Conservation (phyloP, 2,329 filamentous ascomycete genomes). For the Stachybotrys chlorohalonatus region DNA sequence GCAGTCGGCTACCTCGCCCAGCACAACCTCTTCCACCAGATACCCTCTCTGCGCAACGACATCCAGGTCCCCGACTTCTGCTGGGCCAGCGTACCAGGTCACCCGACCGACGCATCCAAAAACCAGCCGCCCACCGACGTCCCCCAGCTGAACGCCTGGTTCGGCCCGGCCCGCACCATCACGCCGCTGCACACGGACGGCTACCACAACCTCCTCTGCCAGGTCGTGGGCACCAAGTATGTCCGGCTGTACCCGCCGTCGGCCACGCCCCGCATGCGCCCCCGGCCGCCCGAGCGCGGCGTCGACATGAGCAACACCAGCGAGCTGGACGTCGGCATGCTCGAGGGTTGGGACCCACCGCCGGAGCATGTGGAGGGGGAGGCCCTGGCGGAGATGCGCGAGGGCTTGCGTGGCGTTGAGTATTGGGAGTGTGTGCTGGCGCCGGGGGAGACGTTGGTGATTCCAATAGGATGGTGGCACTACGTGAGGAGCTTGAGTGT, state of each 20-base stretch:
- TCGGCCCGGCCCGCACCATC: constrained; percentile 79
- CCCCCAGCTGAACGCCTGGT: constrained; percentile 82
- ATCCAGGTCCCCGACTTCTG: constrained; percentile 78
- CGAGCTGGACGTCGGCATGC: constrained; percentile 60
- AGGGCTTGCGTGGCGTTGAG: constrained; percentile 46
- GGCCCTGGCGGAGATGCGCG: constrained; percentile 28
- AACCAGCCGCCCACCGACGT: constrained; percentile 37
- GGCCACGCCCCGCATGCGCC: constrained; percentile 48
- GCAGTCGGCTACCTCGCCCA: constrained; percentile 77
- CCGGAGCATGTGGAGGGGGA: constrained; percentile 14
- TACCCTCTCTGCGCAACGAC: constrained; percentile 67
- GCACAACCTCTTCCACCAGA: constrained; percentile 76
- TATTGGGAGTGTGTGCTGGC: constrained; percentile 72
- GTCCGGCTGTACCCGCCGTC: constrained; percentile 74
- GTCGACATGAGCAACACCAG: constrained; percentile 95
- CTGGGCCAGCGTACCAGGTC: constrained; percentile 58
- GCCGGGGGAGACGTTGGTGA: constrained; percentile 78
- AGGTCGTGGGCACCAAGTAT: constrained; percentile 87
- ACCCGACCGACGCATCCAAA: constrained; percentile 27
- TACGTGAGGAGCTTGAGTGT: constrained; percentile 79
- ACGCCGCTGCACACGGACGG: constrained; percentile 90
- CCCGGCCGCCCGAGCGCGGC: constrained; percentile 54
- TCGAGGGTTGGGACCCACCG: constrained; percentile 50
- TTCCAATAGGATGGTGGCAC: constrained; percentile 97
- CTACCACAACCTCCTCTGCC: constrained; percentile 85